phyloP scores from a whole-genome alignment of 768 basidiomycete genomes.

The Boletus reticulatus region DNA sequence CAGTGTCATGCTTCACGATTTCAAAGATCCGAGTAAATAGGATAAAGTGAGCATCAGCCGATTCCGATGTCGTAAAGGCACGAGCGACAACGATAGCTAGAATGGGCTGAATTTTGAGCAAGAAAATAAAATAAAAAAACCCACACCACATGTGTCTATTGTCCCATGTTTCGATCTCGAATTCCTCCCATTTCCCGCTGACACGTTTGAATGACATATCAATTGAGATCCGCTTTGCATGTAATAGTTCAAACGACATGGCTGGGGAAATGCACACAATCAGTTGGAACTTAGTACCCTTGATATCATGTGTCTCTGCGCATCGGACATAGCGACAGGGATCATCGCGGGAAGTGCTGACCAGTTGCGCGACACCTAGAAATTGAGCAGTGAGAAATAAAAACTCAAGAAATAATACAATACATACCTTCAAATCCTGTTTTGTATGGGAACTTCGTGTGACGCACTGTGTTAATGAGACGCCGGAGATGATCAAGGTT shows the following conservation, averaged over 20 bases:
- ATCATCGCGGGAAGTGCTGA: too few relatives aligned
- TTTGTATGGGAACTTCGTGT: neutral
- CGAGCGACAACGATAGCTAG: conserved; percentile 1
- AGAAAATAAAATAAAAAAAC: neutral
- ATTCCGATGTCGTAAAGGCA: conserved; percentile 1
- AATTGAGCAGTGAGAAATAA: too few relatives aligned
- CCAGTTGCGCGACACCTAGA: too few relatives aligned
- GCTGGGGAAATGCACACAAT: neutral
- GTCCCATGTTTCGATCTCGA: conserved; percentile 3
- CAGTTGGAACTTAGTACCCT: neutral
- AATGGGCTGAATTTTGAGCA: too few relatives aligned
- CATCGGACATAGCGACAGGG: neutral
- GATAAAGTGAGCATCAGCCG: neutral
- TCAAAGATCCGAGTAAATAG: conserved; percentile 2
- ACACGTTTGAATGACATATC: conserved; percentile 2
- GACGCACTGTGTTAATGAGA: neutral
- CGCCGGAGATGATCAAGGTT: neutral
- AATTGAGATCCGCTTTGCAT: neutral
- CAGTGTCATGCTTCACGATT: neutral
- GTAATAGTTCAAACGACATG: neutral
- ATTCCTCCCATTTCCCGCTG: neutral
- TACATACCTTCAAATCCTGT: neutral
- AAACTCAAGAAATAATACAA: too few relatives aligned
- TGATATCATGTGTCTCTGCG: neutral
- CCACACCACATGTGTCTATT: neutral